phyloP scores from a whole-genome alignment of 306 rosid genomes.

The Cicer arietinum region DNA sequence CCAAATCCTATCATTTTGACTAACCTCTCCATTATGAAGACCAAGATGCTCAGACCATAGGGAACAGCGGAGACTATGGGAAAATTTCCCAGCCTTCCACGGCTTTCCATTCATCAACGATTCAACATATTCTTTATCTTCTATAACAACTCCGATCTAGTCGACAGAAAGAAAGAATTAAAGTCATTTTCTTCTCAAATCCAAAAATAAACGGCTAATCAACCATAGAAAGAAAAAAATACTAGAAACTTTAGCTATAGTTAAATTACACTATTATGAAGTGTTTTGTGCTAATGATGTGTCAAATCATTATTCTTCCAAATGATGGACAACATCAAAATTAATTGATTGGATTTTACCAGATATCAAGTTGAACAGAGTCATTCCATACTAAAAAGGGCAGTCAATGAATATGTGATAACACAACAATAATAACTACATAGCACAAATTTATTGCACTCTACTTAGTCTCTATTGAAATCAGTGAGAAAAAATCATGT shows the following conservation, averaged over 20 bases:
- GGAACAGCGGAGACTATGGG: conserved; percentile 84
- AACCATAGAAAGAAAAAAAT: background rate
- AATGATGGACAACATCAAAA: background rate
- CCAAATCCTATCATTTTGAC: conserved; percentile 37
- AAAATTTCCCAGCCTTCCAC: conserved; percentile 92
- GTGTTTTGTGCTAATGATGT: conserved; percentile 17
- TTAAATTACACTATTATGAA: background rate
- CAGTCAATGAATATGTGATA: background rate
- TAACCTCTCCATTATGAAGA: conserved; percentile 72
- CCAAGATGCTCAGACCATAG: conserved; percentile 99
- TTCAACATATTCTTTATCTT: conserved; percentile 78
- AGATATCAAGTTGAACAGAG: conserved; percentile 19
- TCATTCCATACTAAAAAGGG: background rate
- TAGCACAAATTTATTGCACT: background rate
- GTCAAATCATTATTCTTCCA: conserved; percentile 1
- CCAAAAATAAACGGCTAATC: conserved; percentile 32
- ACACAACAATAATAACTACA: background rate
- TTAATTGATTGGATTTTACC: background rate
- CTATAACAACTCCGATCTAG: conserved; percentile 84
- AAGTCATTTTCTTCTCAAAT: conserved; percentile 14
- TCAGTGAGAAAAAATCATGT: background rate
- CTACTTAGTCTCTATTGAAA: background rate
- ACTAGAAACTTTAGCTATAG: background rate
- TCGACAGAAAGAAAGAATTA: conserved; percentile 2
- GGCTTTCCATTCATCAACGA: conserved; percentile 89